These are phyloP conservation scores for Rubus idaeus DNA, from an alignment of 306 rosid genomes.

Conservation along the genomic window DNA sequence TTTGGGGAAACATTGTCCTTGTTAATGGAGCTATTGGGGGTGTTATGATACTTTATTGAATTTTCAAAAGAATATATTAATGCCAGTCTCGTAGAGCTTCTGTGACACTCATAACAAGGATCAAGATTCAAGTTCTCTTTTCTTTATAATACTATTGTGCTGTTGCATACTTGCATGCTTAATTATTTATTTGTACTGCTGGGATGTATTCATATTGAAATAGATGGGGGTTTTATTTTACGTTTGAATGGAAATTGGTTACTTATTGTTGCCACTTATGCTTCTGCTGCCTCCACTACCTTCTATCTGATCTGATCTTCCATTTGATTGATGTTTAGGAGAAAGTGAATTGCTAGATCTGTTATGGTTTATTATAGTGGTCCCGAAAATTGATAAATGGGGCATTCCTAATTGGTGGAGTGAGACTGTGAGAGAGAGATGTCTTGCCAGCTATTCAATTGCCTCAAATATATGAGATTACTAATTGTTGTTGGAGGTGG, in stretches of 20 bases:
- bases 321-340: constrained; percentile 31
- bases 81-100: constrained; percentile 45
- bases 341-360: constrained; percentile 27
- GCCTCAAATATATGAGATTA: constrained; percentile 33
- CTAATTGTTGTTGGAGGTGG: constrained; percentile 31
- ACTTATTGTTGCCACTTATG: constrained; percentile 23
- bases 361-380: constrained; percentile 32
- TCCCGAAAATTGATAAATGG: constrained; percentile 38
- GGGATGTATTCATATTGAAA: constrained; percentile 31
- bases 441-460: constrained; percentile 31
- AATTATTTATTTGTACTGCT: constrained; percentile 28
- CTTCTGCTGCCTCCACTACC: constrained; percentile 27
- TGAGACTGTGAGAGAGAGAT: constrained; percentile 23
- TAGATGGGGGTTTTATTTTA: constrained; percentile 16
- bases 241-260: constrained; percentile 30
- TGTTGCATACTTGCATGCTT: constrained; percentile 21
- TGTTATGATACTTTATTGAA: constrained; percentile 43
- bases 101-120: constrained; percentile 40
- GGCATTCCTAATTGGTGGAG: constrained; percentile 22
- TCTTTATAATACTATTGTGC: constrained; percentile 32
- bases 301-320: constrained; percentile 13
- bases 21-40: constrained; percentile 48
- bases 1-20: constrained; percentile 43
- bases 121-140: constrained; percentile 40
- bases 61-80: constrained; percentile 48